A percentile compares a stretch with the other conserved stretches of the same genome.
Conservation (phyloP, 768 basidiomycete genomes). For the Trametes sanguinea region DNA sequence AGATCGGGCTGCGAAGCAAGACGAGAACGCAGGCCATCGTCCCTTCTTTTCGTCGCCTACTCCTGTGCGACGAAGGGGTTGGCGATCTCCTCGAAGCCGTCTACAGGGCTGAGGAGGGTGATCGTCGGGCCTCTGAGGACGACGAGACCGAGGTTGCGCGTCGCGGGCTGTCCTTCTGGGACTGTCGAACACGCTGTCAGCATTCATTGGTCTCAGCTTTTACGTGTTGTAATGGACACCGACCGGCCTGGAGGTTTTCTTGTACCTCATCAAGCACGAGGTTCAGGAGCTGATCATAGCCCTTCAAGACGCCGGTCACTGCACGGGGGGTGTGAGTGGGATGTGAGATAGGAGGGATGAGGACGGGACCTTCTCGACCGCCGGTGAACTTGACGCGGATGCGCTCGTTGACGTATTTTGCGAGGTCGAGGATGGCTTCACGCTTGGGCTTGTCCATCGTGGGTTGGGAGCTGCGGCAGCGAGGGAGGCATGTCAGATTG, state of each 20-base stretch:
- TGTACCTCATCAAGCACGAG: slow-evolving; percentile 95
- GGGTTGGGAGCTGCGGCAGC: slow-evolving; percentile 41
- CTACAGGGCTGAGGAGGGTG: slow-evolving; percentile 90
- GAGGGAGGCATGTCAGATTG: slow-evolving; percentile 36
- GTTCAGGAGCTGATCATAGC: slow-evolving; percentile 94
- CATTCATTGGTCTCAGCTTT: slow-evolving; percentile 28
- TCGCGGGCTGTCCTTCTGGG: slow-evolving; percentile 65
- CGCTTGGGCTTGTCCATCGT: slow-evolving; percentile 78
- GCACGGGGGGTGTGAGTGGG: slow-evolving; percentile 11
- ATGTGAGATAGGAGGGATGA: neutral
- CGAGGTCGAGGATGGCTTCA: slow-evolving; percentile 93
- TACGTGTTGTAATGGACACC: slow-evolving; percentile 15
- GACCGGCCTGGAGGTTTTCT: slow-evolving; percentile 65
- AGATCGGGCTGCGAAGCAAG: neutral
- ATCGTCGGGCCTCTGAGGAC: slow-evolving; percentile 95
- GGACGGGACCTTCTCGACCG: slow-evolving; percentile 78
- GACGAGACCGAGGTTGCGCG: slow-evolving; percentile 74
- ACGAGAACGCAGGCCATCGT: neutral
- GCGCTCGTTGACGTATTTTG: slow-evolving; percentile 89
- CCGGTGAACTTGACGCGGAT: slow-evolving; percentile 98
- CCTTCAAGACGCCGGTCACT: slow-evolving; percentile 94
- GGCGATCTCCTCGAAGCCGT: slow-evolving; percentile 92
- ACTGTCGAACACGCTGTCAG: slow-evolving; percentile 17
- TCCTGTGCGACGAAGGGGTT: slow-evolving; percentile 85
- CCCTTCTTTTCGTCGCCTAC: slow-evolving; percentile 4